These are phyloP conservation scores for Kazachstania kunashirensis DNA, from an alignment of 805 yeast genomes.

Conservation along the genomic window DNA sequence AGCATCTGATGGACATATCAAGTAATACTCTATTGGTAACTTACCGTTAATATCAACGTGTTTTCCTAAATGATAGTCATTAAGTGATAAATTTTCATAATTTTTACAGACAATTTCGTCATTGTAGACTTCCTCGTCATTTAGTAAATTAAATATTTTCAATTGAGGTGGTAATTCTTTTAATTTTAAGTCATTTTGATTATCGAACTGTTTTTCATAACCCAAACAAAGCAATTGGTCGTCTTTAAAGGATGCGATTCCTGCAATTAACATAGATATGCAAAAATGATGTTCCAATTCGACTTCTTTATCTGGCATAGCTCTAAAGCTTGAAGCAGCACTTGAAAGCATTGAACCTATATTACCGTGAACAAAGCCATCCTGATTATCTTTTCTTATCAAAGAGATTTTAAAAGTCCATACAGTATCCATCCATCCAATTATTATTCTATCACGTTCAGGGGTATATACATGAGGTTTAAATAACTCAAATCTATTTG, in stretches of 20 bases:
- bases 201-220: slow-evolving; percentile 10
- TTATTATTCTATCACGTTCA: slow-evolving; percentile 53
- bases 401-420: slow-evolving; percentile 53
- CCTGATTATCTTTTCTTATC: slow-evolving; percentile 1
- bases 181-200: slow-evolving; percentile 24
- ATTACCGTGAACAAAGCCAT: slow-evolving; percentile 6
- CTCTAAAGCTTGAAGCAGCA: slow-evolving; percentile 40
- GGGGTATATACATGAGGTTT: slow-evolving; percentile 70
- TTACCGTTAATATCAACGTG: slow-evolving; percentile 33
- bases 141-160: slow-evolving; percentile 50
- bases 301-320: slow-evolving; percentile 35
- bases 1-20: slow-evolving; percentile 75
- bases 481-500: slow-evolving; percentile 66
- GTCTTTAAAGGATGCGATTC: slow-evolving; percentile 66
- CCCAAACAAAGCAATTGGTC: slow-evolving; percentile 46
- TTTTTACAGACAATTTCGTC: slow-evolving; percentile 66
- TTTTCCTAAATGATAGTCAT: slow-evolving; percentile 67
- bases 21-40: slow-evolving; percentile 40
- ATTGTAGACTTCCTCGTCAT: slow-evolving; percentile 65
- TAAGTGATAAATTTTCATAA: slow-evolving; percentile 52
- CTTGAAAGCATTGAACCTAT: slow-evolving; percentile 29
- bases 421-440: slow-evolving; percentile 77
- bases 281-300: slow-evolving; percentile 31
- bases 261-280: slow-evolving; percentile 50
- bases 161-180: slow-evolving; percentile 59